Evolutionary conservation across 2,329 filamentous ascomycete species (phyloP).

Genomic region (Fusarium compactum): DNA sequence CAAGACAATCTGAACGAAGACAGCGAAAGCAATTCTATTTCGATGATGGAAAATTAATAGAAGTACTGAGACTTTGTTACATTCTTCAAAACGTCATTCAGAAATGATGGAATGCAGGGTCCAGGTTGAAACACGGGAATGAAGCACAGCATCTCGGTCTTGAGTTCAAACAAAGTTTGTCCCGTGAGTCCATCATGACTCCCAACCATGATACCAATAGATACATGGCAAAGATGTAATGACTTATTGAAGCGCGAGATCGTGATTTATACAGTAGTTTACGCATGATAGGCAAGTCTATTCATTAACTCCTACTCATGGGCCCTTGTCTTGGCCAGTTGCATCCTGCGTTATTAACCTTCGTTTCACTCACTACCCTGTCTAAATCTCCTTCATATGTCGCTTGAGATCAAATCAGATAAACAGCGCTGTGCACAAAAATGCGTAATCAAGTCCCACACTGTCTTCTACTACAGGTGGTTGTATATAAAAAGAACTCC

Average conservation of each 20-base stretch:
- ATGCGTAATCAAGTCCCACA: slow-evolving; percentile 5
- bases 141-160: not conserved
- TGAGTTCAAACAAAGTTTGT: not conserved
- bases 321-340: slow-evolving; percentile 6
- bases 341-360: slow-evolving; percentile 18
- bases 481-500: slow-evolving; percentile 17
- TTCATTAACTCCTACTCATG: slow-evolving; percentile 28
- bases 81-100: not conserved
- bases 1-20: not conserved
- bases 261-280: not conserved
- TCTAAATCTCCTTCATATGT: slow-evolving; percentile 27
- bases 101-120: not conserved
- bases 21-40: not conserved
- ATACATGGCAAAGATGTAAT: too few relatives aligned
- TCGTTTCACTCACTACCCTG: slow-evolving; percentile 1
- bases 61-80: not conserved
- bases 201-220: not conserved
- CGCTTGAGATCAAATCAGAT: slow-evolving; percentile 6
- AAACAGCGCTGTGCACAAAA: slow-evolving; percentile 24
- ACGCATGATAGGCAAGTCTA: slow-evolving; percentile 17
- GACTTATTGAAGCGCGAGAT: not conserved
- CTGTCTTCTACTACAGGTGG: slow-evolving; percentile 11
- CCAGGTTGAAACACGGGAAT: not conserved
- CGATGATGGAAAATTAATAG: not conserved
- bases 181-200: not conserved